Evolutionary conservation across 1,284 basidiomycete species (phyloP), one percentile per base, ranked within the genome.

Genomic region (Coniophora puteana): DNA sequence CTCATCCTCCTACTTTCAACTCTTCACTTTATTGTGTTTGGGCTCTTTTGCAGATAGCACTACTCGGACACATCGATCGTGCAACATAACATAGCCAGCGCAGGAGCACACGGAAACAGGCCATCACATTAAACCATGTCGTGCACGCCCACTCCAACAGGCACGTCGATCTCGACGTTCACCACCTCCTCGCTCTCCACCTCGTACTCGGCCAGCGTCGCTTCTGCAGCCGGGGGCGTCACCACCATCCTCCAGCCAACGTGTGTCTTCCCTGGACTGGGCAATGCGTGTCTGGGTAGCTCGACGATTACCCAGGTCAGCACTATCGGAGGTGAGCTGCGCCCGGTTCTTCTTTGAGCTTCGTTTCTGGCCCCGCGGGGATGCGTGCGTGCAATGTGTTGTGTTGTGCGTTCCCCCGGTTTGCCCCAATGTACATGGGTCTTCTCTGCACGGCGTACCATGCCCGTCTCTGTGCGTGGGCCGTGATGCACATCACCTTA

Each of bases 101-200:
- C n/a, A n/a, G n/a, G n/a, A n/a, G n/a, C n/a, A n/a, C n/a, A n/a
- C n/a, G n/a, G n/a, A n/a, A n/a, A n/a, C n/a, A n/a, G n/a, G n/a
- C n/a, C n/a, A 5, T 27, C 17, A 6, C 8, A n/a, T 24, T n/a
- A n/a, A 12, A 24, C 35, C 40, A 60, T 56, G 59, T 28, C 58
- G 20, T 72, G 72, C 41, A 48, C 46, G 31, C 49, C 65, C 11
- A 48, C 51, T 11, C 60, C 67, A 12, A 71, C 65, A 21, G 58
- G 57, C 38, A 71, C 69, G 10, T 46, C 57, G 37, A 70, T 65
- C 48, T 45, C 49, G 32, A 67, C 62, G 1, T 35, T 65, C 46
- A 63, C 61, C 3, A 54, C 65, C 5, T 56, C 51, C 18, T 53
- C 46, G 14, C 43, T 60, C 3, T 60, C 65, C 13, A 71, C 67